Evolutionary conservation across 208 protist species (phyloP).

Genomic region (Tetramitus jugosus): DNA sequence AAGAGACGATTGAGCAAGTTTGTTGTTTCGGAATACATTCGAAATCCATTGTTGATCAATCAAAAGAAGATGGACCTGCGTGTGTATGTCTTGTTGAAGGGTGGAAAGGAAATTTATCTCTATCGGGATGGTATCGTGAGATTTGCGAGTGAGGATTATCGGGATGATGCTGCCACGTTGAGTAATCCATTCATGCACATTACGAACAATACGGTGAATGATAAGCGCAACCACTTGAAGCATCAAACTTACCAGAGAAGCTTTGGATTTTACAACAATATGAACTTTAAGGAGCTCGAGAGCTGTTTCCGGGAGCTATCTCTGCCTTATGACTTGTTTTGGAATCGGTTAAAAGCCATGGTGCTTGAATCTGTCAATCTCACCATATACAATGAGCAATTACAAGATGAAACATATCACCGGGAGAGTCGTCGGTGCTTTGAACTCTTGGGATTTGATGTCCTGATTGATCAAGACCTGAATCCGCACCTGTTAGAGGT

Average conservation of each 20-base stretch:
- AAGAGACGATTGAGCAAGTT: conserved; percentile 59
- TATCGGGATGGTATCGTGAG: conserved; percentile 13
- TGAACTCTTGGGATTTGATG: conserved; percentile 91
- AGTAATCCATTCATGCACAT: conserved; percentile 18
- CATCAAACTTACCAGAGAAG: neutral
- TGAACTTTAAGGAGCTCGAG: neutral
- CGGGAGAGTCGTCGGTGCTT: conserved; percentile 57
- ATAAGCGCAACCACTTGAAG: neutral
- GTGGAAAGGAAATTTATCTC: neutral
- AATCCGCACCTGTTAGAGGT: conserved; percentile 90
- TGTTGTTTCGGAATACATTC: conserved; percentile 84
- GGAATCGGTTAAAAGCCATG: neutral
- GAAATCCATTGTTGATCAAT: conserved; percentile 73
- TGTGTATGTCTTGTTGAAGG: conserved; percentile 74
- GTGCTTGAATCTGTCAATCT: neutral
- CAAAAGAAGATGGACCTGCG: conserved; percentile 88
- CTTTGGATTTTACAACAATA: conserved; percentile 12
- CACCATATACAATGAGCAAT: neutral
- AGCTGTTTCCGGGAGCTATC: no score
- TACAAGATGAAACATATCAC: neutral
- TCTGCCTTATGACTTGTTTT: neutral
- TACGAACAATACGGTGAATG: conserved; percentile 17
- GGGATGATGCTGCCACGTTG: neutral
- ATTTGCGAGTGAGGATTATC: neutral
- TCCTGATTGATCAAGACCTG: conserved; percentile 79